These are phyloP conservation scores for Thermochaetoides dissita DNA, from an alignment of 2,329 filamentous ascomycete species.

Conservation along the genomic window DNA sequence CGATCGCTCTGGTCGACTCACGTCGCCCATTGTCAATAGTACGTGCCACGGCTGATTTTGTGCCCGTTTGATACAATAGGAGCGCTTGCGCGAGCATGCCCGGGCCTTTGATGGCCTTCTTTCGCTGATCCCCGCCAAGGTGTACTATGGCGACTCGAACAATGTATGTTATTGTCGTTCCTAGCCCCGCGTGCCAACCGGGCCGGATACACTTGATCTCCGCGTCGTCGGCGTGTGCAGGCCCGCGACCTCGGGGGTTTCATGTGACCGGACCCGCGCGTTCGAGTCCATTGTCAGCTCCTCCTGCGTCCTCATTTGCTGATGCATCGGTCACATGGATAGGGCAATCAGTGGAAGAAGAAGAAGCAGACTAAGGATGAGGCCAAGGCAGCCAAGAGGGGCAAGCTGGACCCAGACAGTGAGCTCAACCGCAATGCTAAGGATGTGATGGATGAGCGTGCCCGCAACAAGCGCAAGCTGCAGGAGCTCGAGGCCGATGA, in stretches of 20 bases:
- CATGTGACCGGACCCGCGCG: too few relatives aligned
- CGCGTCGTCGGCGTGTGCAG: too few relatives aligned
- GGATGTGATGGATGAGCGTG: conserved; percentile 76
- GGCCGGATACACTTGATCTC: too few relatives aligned
- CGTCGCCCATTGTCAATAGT: neutral
- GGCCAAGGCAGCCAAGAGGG: conserved; percentile 65
- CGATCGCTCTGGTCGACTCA: neutral
- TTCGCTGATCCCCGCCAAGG: conserved; percentile 77
- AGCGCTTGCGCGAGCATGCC: conserved; percentile 44
- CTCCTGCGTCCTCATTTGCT: neutral
- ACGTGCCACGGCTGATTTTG: conserved; percentile 6
- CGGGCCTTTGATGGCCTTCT: conserved; percentile 77
- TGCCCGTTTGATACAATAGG: conserved; percentile 22
- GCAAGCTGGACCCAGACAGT: conserved; percentile 83
- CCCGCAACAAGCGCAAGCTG: conserved; percentile 66
- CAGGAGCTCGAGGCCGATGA: conserved; percentile 44
- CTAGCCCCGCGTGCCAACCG: too few relatives aligned
- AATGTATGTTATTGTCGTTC: conserved; percentile 45
- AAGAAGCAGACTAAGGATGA: conserved; percentile 94
- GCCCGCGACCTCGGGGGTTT: too few relatives aligned
- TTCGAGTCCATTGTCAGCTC: too few relatives aligned
- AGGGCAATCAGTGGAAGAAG: conserved; percentile 79
- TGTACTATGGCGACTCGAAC: conserved; percentile 78
- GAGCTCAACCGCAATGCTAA: conserved; percentile 69
- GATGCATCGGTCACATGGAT: neutral